Evolutionary conservation across 345 rosid genomes (phyloP).

Genomic region (Dipteronia sinensis): DNA sequence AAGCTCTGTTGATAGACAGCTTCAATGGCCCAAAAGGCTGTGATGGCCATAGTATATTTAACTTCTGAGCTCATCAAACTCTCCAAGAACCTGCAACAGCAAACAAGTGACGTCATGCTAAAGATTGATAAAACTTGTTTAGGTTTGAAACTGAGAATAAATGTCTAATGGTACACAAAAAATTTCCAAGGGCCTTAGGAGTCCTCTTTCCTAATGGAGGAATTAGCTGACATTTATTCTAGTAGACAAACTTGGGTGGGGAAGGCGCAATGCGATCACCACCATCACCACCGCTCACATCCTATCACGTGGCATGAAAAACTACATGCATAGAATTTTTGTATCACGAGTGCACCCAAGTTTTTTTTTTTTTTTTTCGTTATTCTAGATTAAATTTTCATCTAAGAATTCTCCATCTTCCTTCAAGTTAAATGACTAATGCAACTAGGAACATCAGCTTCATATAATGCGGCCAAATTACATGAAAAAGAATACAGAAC

Average conservation of each 20-base stretch:
- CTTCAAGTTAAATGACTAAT: not conserved
- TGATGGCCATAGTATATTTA: conserved; percentile 49
- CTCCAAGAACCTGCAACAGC: conserved; percentile 56
- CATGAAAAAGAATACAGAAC: no score
- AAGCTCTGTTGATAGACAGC: conserved; percentile 81
- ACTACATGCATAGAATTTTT: not conserved
- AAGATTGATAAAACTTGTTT: not conserved
- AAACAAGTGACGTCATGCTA: not conserved
- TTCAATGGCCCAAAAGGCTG: conserved; percentile 85
- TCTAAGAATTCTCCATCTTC: not conserved
- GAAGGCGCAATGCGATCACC: no score
- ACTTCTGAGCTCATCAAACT: conserved; percentile 56
- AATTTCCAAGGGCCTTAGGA: not conserved
- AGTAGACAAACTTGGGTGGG: no score
- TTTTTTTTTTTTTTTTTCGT: no score
- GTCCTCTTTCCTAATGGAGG: not conserved
- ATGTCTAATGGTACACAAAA: no score
- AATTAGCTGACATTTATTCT: not conserved
- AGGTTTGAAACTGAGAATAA: not conserved
- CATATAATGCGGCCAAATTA: no score
- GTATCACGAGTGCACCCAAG: not conserved
- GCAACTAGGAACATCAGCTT: no score
- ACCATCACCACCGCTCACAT: not conserved
- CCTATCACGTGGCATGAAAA: not conserved
- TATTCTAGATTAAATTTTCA: not conserved